A percentile compares a stretch with the other conserved stretches of the same genome.
phyloP scores from a whole-genome alignment of 1,139 yeast genomes.

The Candida sanyaensis region DNA sequence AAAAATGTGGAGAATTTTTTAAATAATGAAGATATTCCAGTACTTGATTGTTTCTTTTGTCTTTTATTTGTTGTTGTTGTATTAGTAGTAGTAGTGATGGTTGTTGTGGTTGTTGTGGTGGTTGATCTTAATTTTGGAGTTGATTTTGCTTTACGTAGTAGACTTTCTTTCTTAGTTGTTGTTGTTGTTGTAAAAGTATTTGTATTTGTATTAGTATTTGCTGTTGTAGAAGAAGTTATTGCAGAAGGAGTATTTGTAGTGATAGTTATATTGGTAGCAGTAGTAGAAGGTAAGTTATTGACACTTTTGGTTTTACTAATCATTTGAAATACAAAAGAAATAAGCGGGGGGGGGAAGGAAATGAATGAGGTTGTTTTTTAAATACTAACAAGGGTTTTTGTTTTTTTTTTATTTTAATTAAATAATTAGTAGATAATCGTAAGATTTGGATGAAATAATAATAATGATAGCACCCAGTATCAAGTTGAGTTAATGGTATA shows the following conservation, averaged over 20 bases:
- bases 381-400: no score
- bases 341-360: no score
- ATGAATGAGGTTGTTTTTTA: no score
- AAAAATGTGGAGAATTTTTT: slow-evolving; percentile 35
- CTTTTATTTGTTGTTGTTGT: background rate
- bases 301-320: slow-evolving; percentile 7
- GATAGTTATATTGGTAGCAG: no score
- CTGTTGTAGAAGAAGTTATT: background rate
- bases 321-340: slow-evolving; percentile 1
- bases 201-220: background rate
- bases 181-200: background rate
- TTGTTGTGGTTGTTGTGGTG: slow-evolving; percentile 1
- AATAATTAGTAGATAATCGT: no score
- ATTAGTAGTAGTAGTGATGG: background rate
- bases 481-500: no score
- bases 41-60: slow-evolving; percentile 2
- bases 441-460: no score
- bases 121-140: slow-evolving; percentile 10
- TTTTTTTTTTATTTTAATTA: no score
- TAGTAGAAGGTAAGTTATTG: background rate
- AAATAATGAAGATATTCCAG: slow-evolving; percentile 20
- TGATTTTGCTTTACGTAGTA: slow-evolving; percentile 12
- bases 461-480: no score
- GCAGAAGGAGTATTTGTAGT: background rate
- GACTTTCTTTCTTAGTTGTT: slow-evolving; percentile 1